These are phyloP conservation scores for Helminthosporium solani DNA, from an alignment of 2,329 filamentous ascomycete species.

Conservation along the genomic window DNA sequence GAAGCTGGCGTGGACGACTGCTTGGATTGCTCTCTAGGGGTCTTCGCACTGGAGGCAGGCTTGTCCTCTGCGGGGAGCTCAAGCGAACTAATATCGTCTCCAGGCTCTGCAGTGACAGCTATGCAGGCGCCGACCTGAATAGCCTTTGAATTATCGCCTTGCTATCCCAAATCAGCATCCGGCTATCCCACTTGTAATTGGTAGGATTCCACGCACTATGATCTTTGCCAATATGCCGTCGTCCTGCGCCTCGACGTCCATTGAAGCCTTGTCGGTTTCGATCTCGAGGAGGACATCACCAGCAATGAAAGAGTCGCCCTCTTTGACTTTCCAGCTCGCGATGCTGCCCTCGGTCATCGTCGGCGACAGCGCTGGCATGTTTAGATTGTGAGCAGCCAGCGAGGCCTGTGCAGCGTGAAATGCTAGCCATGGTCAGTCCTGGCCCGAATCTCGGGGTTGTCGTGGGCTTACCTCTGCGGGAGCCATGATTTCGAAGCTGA, in stretches of 20 bases:
- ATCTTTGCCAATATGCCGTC: constrained; percentile 87
- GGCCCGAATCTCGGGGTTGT: constrained; percentile 11
- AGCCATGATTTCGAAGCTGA: constrained; percentile 54
- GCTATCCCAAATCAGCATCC: constrained; percentile 32
- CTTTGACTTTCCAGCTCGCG: constrained; percentile 79
- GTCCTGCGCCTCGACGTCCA: constrained; percentile 93
- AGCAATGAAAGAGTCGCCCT: constrained; percentile 77
- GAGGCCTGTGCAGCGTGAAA: constrained; percentile 63
- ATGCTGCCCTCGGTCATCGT: constrained; percentile 96
- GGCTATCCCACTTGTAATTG: not conserved
- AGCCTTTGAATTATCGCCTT: constrained; percentile 70
- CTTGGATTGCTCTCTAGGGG: constrained; percentile 33
- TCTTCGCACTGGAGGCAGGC: constrained; percentile 42
- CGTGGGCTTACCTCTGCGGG: constrained; percentile 57
- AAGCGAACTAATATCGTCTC: constrained; percentile 73
- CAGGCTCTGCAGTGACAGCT: constrained; percentile 77
- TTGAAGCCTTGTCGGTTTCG: constrained; percentile 90
- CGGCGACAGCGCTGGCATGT: constrained; percentile 86
- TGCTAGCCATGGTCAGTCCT: constrained; percentile 49
- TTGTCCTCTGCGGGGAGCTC: constrained; percentile 72
- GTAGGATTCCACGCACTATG: constrained; percentile 45
- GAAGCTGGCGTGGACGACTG: constrained; percentile 27
- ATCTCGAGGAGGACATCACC: constrained; percentile 89
- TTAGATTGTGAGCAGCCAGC: constrained; percentile 80
- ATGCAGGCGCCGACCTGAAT: constrained; percentile 79